Percentiles rank a stretch among this genome's conserved stretches.
These are phyloP conservation scores for Pseudocercospora musae DNA, from an alignment of 2,329 filamentous ascomycete species.

Conservation along the genomic window DNA sequence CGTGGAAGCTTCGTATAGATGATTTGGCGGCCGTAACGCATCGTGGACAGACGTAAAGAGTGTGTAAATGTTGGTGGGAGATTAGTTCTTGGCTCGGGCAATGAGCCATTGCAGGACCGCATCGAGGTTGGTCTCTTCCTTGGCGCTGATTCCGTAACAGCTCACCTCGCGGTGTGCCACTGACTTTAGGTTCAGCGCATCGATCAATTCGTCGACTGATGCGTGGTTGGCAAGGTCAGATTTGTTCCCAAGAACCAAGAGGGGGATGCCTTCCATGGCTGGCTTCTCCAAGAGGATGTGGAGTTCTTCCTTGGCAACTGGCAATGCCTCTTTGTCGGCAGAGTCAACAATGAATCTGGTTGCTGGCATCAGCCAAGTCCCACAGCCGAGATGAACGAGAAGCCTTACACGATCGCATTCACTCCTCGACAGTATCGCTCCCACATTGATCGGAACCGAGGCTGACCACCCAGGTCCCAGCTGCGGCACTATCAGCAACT, in stretches of 20 bases:
- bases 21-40: conserved; percentile 20
- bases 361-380: conserved; percentile 1
- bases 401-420: conserved; percentile 80
- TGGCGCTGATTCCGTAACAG: conserved; percentile 97
- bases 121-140: conserved; percentile 97
- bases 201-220: conserved; percentile 92
- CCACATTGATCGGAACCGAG: conserved; percentile 98
- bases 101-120: conserved; percentile 96
- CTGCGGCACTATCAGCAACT: conserved; percentile 41
- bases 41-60: conserved; percentile 16
- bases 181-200: conserved; percentile 81
- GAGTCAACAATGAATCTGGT: conserved; percentile 90
- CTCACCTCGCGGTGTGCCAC: conserved; percentile 92
- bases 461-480: conserved; percentile 97
- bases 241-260: conserved; percentile 95
- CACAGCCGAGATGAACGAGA: neutral
- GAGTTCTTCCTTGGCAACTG: conserved; percentile 85
- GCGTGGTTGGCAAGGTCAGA: conserved; percentile 89
- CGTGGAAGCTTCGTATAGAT: conserved; percentile 18
- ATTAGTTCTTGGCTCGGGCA: conserved; percentile 72
- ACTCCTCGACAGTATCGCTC: conserved; percentile 97
- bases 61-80: neutral
- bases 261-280: conserved; percentile 80
- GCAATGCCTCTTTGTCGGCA: conserved; percentile 75
- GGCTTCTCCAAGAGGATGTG: conserved; percentile 83